Evolutionary conservation across 2,329 filamentous ascomycete species (phyloP).

Genomic region (Phaeomoniella chlamydospora): DNA sequence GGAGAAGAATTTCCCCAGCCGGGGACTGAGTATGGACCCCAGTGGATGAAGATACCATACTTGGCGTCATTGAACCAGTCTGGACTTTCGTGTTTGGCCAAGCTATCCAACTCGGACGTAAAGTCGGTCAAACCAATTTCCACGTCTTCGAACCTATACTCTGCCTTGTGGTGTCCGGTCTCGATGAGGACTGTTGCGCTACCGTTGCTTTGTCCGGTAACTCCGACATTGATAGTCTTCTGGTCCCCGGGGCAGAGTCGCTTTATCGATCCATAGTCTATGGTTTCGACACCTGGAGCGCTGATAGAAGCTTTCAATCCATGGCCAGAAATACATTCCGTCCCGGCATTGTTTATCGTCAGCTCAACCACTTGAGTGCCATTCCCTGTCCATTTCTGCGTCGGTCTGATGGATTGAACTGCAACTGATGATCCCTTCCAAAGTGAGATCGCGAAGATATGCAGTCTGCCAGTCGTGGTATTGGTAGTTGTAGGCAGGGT

Average conservation of each 20-base stretch:
- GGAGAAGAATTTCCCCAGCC: slow-evolving; percentile 34
- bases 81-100: slow-evolving; percentile 26
- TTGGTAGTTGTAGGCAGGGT: slow-evolving; percentile 19
- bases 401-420: slow-evolving; percentile 24
- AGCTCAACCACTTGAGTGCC: slow-evolving; percentile 24
- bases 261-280: slow-evolving; percentile 20
- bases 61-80: slow-evolving; percentile 42
- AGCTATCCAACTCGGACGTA: slow-evolving; percentile 3
- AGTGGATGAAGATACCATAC: slow-evolving; percentile 47
- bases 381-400: slow-evolving; percentile 24
- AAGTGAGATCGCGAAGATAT: slow-evolving; percentile 24
- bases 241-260: slow-evolving; percentile 25
- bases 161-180: not conserved
- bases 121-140: slow-evolving; percentile 3
- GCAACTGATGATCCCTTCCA: slow-evolving; percentile 14
- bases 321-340: slow-evolving; percentile 19
- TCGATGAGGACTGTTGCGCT: slow-evolving; percentile 16
- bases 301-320: slow-evolving; percentile 18
- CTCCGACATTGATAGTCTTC: slow-evolving; percentile 20
- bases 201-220: slow-evolving; percentile 15
- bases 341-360: slow-evolving; percentile 22
- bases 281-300: slow-evolving; percentile 17
- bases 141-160: not conserved
- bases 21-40: slow-evolving; percentile 41
- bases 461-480: slow-evolving; percentile 15